Base-by-base conservation (phyloP, 805 yeast genomes). In the Saccharomyces jurei region DNA sequence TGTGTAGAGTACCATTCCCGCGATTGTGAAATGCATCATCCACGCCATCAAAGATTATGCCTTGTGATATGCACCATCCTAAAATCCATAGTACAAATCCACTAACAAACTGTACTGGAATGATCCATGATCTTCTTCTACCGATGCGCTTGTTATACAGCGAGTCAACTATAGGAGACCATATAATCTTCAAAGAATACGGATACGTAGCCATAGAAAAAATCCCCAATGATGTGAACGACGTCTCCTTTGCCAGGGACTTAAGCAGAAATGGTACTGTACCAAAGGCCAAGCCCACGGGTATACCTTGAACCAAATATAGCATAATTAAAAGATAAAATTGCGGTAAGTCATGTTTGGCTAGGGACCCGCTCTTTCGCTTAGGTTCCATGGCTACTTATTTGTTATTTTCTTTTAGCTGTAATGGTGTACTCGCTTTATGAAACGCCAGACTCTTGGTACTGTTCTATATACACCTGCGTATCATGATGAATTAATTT, bases 91-190 rank as follows among this genome's bases (percentile, higher is more conserved):
- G 73, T 2, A 87, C 80, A 0, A 82, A 26, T 0, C 96, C 90
- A 14, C 91, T 85, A n/a, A 89, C 72, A 3, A 83, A 70, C 70
- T 94, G 99, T 48, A 92, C 84, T 0, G 99, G 99, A 11, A 94
- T 81, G 63, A 94, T 91, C 99, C 99, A 94, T 10, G 92, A 82
- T 64, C 89, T 79, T 62, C 99, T 76, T 53, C 97, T 80, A 3
- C 99, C 99, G 32, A 87, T 61, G 49, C 70, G 74, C 27, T 75
- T 75, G 56, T 77, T 77, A 66, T 85, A 94, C 21, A 89, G 68
- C 1, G 97, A 91, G 68, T 94, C 99, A 9, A 94, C 97, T 17
- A 94, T 79, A 0, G 99, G 99, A 13, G 96, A 87, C 98, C 99
- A 94, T 49, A 92, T 71, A 54, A 94, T 78, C 69, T 94, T 94